phyloP scores from a whole-genome alignment of 139 green algal species.

The Medakamo hakoo region DNA sequence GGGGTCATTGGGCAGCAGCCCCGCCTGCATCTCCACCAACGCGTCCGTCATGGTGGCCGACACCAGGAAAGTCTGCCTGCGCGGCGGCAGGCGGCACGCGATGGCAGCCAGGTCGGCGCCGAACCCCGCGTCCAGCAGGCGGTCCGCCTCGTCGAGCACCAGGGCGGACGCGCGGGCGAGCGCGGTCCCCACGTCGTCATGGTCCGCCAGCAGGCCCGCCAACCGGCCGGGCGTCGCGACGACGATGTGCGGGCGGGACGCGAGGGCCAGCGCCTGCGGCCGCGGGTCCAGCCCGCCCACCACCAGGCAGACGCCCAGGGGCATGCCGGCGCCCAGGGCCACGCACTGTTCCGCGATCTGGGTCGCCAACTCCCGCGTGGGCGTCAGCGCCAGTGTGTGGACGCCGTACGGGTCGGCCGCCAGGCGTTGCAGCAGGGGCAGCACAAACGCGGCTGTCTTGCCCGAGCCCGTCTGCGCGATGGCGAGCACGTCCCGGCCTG shows the following conservation, averaged over 20 bases:
- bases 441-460: slow-evolving; percentile 93
- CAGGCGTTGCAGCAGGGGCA: slow-evolving; percentile 86
- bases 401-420: slow-evolving; percentile 80
- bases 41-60: slow-evolving; percentile 78
- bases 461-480: slow-evolving; percentile 85
- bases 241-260: slow-evolving; percentile 72
- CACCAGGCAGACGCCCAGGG: slow-evolving; percentile 52
- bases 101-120: slow-evolving; percentile 39
- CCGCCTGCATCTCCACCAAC: slow-evolving; percentile 38
- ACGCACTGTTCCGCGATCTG: slow-evolving; percentile 89
- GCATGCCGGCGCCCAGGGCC: slow-evolving; percentile 66
- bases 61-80: slow-evolving; percentile 87
- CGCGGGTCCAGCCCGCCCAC: slow-evolving; percentile 82
- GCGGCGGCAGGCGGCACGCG: slow-evolving; percentile 21
- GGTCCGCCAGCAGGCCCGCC: slow-evolving; percentile 28
- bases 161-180: slow-evolving; percentile 47
- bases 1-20: too few species aligned
- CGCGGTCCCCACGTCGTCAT: slow-evolving; percentile 15
- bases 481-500: slow-evolving; percentile 71
- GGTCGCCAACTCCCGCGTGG: slow-evolving; percentile 90
- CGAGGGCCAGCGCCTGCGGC: slow-evolving; percentile 53
- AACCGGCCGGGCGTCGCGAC: slow-evolving; percentile 87
- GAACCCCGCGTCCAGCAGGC: slow-evolving; percentile 76
- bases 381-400: slow-evolving; percentile 78
- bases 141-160: slow-evolving; percentile 91